phyloP scores from a whole-genome alignment of 345 rosid genomes.

The Populus deltoides region DNA sequence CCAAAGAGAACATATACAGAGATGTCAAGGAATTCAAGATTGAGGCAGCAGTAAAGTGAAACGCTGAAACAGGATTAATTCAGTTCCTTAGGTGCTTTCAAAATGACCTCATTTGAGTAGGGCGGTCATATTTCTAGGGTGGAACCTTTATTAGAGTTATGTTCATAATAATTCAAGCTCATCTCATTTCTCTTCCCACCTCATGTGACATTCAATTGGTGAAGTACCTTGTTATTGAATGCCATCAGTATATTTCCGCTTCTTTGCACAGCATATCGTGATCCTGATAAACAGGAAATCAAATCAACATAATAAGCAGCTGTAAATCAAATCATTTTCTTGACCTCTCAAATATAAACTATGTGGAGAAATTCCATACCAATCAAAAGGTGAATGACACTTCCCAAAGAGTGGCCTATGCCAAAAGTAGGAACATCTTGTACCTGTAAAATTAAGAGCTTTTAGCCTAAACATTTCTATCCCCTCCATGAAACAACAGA shows the following conservation, averaged over 20 bases:
- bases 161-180: not conserved
- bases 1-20: not conserved
- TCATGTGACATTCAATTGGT: slow-evolving; percentile 6
- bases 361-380: slow-evolving; percentile 39
- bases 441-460: slow-evolving; percentile 42
- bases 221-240: slow-evolving; percentile 87
- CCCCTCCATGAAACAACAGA: not conserved
- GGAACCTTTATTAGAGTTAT: not conserved
- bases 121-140: not conserved
- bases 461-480: not conserved
- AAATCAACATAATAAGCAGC: slow-evolving; percentile 27
- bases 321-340: slow-evolving; percentile 9
- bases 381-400: slow-evolving; percentile 90
- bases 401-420: slow-evolving; percentile 92
- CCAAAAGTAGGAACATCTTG: slow-evolving; percentile 93
- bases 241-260: slow-evolving; percentile 83
- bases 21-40: not conserved
- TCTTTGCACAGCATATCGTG: slow-evolving; percentile 92
- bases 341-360: not conserved
- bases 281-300: slow-evolving; percentile 47
- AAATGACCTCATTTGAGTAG: not conserved
- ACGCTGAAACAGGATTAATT: not conserved
- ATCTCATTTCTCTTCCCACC: not conserved
- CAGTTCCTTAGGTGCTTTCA: not conserved
- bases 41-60: not conserved